These are phyloP conservation scores for Cercospora zeae-maydis DNA, from an alignment of 2,329 filamentous ascomycete species.

Conservation along the genomic window DNA sequence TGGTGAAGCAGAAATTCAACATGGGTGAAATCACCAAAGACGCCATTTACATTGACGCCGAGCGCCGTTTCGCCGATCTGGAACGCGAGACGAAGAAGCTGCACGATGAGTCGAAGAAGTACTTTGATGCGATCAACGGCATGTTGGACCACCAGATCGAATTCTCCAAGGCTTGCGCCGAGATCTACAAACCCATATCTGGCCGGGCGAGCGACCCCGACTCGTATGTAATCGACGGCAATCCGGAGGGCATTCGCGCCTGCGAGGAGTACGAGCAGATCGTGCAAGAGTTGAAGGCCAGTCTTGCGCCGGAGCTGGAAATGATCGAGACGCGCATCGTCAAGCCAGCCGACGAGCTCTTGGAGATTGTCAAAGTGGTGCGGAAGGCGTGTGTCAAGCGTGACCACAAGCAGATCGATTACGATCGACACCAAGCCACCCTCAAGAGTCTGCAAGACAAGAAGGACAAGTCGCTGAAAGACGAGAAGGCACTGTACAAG, in stretches of 20 bases:
- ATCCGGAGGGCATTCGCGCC: conserved; percentile 86
- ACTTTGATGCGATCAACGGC: conserved; percentile 95
- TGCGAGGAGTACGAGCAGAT: conserved; percentile 95
- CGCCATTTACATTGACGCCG: conserved; percentile 88
- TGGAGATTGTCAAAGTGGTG: conserved; percentile 93
- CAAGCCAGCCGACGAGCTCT: conserved; percentile 84
- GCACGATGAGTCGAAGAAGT: conserved; percentile 95
- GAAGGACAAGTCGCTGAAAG: conserved; percentile 92
- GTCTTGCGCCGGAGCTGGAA: conserved; percentile 84
- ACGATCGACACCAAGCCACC: conserved; percentile 76
- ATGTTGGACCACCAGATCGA: conserved; percentile 98
- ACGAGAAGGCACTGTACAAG: conserved; percentile 96
- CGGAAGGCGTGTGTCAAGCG: conserved; percentile 84
- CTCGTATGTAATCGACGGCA: conserved; percentile 75
- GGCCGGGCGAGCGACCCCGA: conserved; percentile 92
- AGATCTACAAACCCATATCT: conserved; percentile 97
- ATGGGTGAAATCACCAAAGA: conserved; percentile 95
- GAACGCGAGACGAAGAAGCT: conserved; percentile 95
- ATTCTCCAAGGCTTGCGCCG: conserved; percentile 91
- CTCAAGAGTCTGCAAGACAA: conserved; percentile 97
- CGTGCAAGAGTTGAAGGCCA: conserved; percentile 84
- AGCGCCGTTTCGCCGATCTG: conserved; percentile 82
- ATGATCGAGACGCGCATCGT: conserved; percentile 95
- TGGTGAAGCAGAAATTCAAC: conserved; percentile 88
- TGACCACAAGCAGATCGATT: conserved; percentile 96